Percentiles rank a stretch among this genome's conserved stretches.
These are phyloP conservation scores for Hymenoscyphus repandus DNA, from an alignment of 2,329 filamentous ascomycete genomes.

Conservation along the genomic window DNA sequence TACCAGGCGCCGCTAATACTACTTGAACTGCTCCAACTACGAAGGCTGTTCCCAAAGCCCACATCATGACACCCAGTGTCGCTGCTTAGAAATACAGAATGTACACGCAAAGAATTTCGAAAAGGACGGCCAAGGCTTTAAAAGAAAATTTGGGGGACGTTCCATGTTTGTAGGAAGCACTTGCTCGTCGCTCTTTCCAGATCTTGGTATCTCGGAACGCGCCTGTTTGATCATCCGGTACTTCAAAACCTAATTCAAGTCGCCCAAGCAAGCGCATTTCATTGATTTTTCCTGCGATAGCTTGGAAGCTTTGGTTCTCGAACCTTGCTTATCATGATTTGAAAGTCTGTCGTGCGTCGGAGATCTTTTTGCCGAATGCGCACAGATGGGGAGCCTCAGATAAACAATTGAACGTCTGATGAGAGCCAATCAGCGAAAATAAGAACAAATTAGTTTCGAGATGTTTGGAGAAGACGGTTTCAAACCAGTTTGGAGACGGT, in stretches of 20 bases:
- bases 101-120: neutral
- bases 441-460: neutral
- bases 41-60: neutral
- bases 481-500: neutral
- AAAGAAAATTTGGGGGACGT: neutral
- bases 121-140: neutral
- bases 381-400: neutral
- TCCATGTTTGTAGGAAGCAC: neutral
- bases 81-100: neutral
- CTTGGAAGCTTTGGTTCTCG: neutral
- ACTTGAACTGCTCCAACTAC: neutral
- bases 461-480: neutral
- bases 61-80: neutral
- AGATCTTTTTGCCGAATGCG: neutral
- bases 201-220: conserved; percentile 1
- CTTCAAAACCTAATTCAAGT: neutral
- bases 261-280: neutral
- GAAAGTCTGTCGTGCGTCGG: neutral
- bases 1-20: neutral
- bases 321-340: conserved; percentile 1
- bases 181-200: neutral
- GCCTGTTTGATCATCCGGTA: neutral
- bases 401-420: neutral
- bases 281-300: neutral
- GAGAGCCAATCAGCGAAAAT: neutral